Percentiles rank a stretch among this genome's conserved stretches.
Conservation (phyloP, 2,329 filamentous ascomycete genomes). For the Beauveria varroae region DNA sequence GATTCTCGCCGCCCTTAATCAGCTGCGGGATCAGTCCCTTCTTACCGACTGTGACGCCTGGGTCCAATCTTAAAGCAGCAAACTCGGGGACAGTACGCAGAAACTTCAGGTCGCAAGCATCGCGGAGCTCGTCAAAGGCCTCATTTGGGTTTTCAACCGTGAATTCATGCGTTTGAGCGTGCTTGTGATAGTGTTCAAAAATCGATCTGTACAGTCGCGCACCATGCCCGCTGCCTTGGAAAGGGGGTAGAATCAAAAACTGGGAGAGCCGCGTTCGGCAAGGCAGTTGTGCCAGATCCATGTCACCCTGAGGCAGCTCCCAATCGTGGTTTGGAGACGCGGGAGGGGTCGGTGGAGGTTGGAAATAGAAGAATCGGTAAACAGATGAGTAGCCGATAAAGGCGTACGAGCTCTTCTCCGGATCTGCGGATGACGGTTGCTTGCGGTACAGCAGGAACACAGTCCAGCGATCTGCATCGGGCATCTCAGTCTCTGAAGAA, state of each 20-base stretch:
- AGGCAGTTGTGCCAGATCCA: constrained; percentile 54
- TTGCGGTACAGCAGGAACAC: constrained; percentile 81
- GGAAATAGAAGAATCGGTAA: constrained; percentile 73
- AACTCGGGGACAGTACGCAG: constrained; percentile 55
- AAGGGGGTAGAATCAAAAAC: constrained; percentile 83
- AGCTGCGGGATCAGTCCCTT: constrained; percentile 38
- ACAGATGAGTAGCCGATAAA: constrained; percentile 88
- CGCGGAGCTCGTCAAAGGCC: constrained; percentile 71
- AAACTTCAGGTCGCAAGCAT: constrained; percentile 63
- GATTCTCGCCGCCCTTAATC: constrained; percentile 50
- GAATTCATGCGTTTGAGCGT: constrained; percentile 67
- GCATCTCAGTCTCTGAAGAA: constrained; percentile 58
- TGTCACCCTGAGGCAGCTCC: constrained; percentile 37
- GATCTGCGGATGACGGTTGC: constrained; percentile 32
- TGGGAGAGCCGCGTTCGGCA: constrained; percentile 84
- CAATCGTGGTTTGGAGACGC: constrained; percentile 31
- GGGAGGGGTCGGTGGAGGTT: constrained; percentile 36
- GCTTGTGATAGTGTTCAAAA: constrained; percentile 59
- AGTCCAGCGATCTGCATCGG: constrained; percentile 78
- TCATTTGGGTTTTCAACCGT: constrained; percentile 93
- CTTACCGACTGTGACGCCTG: constrained; percentile 39
- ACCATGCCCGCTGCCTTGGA: constrained; percentile 74
- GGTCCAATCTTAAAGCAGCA: constrained; percentile 46
- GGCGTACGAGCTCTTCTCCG: constrained; percentile 55
- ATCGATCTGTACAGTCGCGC: constrained; percentile 74